Conservation (phyloP, 2,329 filamentous ascomycete genomes). For the Arthrobotrys iridis region DNA sequence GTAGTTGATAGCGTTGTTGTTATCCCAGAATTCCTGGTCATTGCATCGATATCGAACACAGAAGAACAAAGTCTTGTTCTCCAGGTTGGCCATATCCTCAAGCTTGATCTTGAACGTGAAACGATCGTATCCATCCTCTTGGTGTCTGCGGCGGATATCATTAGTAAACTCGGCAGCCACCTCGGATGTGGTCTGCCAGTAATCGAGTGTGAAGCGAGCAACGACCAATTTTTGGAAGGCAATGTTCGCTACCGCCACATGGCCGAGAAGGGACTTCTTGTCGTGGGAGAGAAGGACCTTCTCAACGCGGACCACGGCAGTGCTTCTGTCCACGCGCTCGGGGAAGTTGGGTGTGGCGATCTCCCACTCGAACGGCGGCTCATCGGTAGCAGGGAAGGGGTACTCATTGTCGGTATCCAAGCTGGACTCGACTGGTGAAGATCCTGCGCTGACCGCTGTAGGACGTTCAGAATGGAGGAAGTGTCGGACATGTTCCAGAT, state of each 20-base stretch:
- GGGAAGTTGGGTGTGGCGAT: constrained; percentile 87
- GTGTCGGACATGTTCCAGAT: constrained; percentile 94
- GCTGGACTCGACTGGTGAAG: constrained; percentile 81
- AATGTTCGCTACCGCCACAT: constrained; percentile 84
- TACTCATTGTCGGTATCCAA: constrained; percentile 91
- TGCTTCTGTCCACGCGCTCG: constrained; percentile 60
- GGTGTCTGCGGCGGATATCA: constrained; percentile 75
- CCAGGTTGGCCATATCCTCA: constrained; percentile 87
- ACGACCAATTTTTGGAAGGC: constrained; percentile 88
- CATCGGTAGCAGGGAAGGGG: constrained; percentile 74
- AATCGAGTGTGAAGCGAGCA: constrained; percentile 95
- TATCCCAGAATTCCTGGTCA: constrained; percentile 93
- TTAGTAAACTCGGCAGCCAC: constrained; percentile 87
- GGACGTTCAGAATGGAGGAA: constrained; percentile 94
- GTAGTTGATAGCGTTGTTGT: constrained; percentile 86
- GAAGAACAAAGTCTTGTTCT: constrained; percentile 90
- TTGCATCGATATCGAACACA: constrained; percentile 88
- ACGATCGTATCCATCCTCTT: constrained; percentile 77
- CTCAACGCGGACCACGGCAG: constrained; percentile 74
- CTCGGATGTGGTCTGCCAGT: constrained; percentile 98
- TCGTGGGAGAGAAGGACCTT: constrained; percentile 86
- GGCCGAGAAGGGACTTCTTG: constrained; percentile 85
- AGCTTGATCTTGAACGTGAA: constrained; percentile 96
- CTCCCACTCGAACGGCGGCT: constrained; percentile 81
- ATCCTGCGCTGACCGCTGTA: constrained; percentile 92